These are phyloP conservation scores for Scolecobasidium constrictum DNA, from an alignment of 2,329 filamentous ascomycete genomes.

Conservation along the genomic window DNA sequence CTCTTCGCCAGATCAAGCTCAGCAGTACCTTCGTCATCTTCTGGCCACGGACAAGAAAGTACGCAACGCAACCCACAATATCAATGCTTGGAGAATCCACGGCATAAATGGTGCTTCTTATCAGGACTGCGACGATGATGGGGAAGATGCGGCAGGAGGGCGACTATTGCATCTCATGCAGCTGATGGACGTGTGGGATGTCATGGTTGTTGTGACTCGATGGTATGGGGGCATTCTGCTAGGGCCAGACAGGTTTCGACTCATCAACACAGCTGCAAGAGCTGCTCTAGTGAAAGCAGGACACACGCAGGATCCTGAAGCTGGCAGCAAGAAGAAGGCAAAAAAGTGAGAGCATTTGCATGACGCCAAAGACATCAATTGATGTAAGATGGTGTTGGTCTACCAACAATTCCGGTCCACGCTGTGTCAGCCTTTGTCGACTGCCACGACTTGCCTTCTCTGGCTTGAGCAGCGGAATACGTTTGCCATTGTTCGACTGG, in stretches of 20 bases:
- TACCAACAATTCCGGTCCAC: not conserved
- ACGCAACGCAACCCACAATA: constrained; percentile 86
- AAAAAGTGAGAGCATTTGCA: constrained; percentile 1
- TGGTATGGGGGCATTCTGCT: constrained; percentile 93
- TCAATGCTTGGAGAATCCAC: constrained; percentile 83
- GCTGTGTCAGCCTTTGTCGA: no score
- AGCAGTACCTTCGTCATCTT: constrained; percentile 60
- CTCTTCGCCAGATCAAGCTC: constrained; percentile 58
- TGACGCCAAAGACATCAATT: no score
- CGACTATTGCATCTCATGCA: constrained; percentile 84
- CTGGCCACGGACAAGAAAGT: constrained; percentile 74
- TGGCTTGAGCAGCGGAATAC: no score
- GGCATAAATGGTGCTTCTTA: constrained; percentile 46
- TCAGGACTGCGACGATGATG: constrained; percentile 94
- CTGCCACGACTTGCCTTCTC: no score
- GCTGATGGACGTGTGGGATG: constrained; percentile 87
- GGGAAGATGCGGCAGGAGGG: constrained; percentile 82
- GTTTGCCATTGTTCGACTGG: no score
- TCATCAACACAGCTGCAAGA: constrained; percentile 79
- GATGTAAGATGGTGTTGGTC: not conserved
- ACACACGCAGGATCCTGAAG: constrained; percentile 44
- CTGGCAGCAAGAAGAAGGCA: constrained; percentile 16
- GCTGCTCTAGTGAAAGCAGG: constrained; percentile 74
- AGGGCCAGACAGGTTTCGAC: constrained; percentile 77
- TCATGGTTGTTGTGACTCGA: constrained; percentile 81